phyloP scores from a whole-genome alignment of 2,329 filamentous ascomycete genomes.

The Hymenoscyphus albidus region DNA sequence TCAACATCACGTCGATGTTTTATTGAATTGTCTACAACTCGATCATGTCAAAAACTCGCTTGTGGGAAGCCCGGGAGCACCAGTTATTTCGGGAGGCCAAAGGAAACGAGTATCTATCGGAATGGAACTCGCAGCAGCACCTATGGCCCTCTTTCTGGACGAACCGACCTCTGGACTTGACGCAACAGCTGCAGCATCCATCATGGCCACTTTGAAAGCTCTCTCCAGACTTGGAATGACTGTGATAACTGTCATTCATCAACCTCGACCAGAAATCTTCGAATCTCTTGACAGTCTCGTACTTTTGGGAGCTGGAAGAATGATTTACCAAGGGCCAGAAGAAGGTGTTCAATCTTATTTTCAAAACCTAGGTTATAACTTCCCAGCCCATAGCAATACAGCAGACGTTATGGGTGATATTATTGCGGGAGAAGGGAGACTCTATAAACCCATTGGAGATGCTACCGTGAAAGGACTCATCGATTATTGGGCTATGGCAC shows the following conservation, averaged over 20 bases:
- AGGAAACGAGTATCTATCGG: slow-evolving; percentile 61
- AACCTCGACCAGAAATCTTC: slow-evolving; percentile 52
- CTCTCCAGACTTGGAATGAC: slow-evolving; percentile 53
- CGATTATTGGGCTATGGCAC: slow-evolving; percentile 41
- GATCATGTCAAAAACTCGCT: slow-evolving; percentile 40
- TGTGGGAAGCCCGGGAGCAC: slow-evolving; percentile 55
- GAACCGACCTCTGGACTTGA: slow-evolving; percentile 61
- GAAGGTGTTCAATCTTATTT: slow-evolving; percentile 46
- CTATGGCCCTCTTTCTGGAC: slow-evolving; percentile 57
- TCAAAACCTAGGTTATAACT: slow-evolving; percentile 48
- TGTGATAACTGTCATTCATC: slow-evolving; percentile 53
- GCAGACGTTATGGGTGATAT: slow-evolving; percentile 60
- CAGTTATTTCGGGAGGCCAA: slow-evolving; percentile 59
- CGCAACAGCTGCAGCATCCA: slow-evolving; percentile 59
- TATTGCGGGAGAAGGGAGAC: slow-evolving; percentile 52
- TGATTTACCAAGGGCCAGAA: slow-evolving; percentile 51
- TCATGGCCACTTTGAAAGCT: slow-evolving; percentile 58
- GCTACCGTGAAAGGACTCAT: slow-evolving; percentile 48
- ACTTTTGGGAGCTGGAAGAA: slow-evolving; percentile 56
- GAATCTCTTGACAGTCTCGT: slow-evolving; percentile 59
- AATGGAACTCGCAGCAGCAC: slow-evolving; percentile 54
- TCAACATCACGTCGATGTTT: slow-evolving; percentile 49
- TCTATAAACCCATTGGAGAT: slow-evolving; percentile 46
- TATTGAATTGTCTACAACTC: slow-evolving; percentile 50
- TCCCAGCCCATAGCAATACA: slow-evolving; percentile 48